Base-by-base conservation (phyloP, 2,329 filamentous ascomycete species). In the Beauveria pseudobassiana region DNA sequence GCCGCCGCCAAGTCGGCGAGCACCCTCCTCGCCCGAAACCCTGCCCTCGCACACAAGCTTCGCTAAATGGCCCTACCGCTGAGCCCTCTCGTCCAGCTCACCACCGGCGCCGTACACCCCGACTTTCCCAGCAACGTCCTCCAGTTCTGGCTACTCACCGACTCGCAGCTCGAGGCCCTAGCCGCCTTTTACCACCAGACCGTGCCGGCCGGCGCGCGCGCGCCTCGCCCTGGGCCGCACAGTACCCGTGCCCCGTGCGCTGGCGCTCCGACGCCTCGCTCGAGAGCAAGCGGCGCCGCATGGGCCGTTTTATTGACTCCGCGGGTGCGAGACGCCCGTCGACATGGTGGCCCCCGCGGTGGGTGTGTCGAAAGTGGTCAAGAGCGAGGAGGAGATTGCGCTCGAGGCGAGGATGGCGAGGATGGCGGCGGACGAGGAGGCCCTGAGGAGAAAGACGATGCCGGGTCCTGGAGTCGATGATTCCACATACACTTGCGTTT, bases 181-280 rank as follows among this genome's bases (percentile, higher is more conserved):
- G 88, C 88, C 3, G 77, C 81, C 66, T 90, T 88, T 74, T 92
- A 91, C 77, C 87, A 89, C 75, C 89, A 92, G 75, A 80, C 80
- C 62, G 83, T 80, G 1, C 84, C 83, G 1, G 16, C 53, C 10
- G 53, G 34, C 46, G 53, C 24, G 12, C 48, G 24, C n/a, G 30
- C 30, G 10, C 48, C 34, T 76, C 76, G 63, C 69, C 71, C n/a
- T 84, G 78, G 76, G 81, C 81, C 2, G 66, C 71, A 55, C 77
- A 82, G 63, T 92, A 92, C 71, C 89, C 89, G 0, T 85, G 84
- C 66, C 85, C 83, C n/a, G 82, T 92, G 69, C 73, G 77, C 59
- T 91, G 88, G 88, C 71, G 73, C 2, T 72, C 73, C 5, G 74
- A 79, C 63, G 72, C 85, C 63, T 73, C 77, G 2, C 71, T 87